A percentile compares a stretch with the other conserved stretches of the same genome.
Conservation (phyloP, 1,284 basidiomycete genomes). For the Melampsora americana region DNA sequence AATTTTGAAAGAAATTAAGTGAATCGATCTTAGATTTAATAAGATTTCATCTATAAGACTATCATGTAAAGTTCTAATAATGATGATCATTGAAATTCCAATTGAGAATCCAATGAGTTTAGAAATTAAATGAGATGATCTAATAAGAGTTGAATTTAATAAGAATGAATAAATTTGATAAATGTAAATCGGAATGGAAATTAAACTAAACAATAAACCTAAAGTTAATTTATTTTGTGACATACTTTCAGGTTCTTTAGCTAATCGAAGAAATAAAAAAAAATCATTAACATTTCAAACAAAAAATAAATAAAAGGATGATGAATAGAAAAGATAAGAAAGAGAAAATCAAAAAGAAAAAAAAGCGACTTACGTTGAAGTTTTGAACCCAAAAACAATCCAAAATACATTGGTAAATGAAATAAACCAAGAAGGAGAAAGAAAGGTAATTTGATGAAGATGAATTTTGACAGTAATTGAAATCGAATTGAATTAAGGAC, state of each 20-base stretch:
- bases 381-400: slow-evolving; percentile 21
- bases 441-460: slow-evolving; percentile 18
- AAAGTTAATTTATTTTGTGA: slow-evolving; percentile 28
- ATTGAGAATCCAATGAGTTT: neutral
- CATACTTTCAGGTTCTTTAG: slow-evolving; percentile 32
- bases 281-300: no score
- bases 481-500: neutral
- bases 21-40: no score
- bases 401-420: slow-evolving; percentile 30
- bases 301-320: no score
- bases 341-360: neutral
- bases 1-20: no score
- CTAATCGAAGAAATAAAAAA: neutral
- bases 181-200: slow-evolving; percentile 21
- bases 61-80: no score
- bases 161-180: no score
- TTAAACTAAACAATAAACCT: slow-evolving; percentile 16
- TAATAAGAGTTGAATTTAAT: no score
- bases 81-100: neutral
- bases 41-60: no score
- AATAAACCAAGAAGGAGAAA: slow-evolving; percentile 8
- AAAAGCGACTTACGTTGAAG: slow-evolving; percentile 28
- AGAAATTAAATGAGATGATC: neutral
- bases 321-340: neutral
- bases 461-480: neutral